Conservation (phyloP, 441 rosid species). For the Capsella rubella region DNA sequence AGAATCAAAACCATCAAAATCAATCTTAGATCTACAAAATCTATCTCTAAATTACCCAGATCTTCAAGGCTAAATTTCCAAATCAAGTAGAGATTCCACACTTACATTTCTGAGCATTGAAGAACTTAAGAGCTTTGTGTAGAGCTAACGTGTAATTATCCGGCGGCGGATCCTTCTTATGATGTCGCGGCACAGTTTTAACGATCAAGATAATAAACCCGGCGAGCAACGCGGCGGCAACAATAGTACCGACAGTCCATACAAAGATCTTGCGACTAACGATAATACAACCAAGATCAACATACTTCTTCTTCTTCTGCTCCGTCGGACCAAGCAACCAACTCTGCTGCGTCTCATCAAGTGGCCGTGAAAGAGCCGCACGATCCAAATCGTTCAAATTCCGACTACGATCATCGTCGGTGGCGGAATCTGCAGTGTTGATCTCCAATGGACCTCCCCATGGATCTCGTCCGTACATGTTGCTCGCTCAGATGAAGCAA, state of each 20-base stretch:
- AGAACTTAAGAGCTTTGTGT: conserved; percentile 89
- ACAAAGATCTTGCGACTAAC: conserved; percentile 93
- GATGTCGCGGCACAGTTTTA: conserved; percentile 72
- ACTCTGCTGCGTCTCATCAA: conserved; percentile 97
- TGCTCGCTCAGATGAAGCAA: conserved; percentile 9
- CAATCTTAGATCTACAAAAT: background rate
- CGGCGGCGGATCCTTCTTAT: conserved; percentile 41
- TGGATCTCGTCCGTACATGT: conserved; percentile 95
- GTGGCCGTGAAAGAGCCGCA: conserved; percentile 75
- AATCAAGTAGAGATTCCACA: background rate
- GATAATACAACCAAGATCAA: conserved; percentile 92
- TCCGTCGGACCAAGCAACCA: conserved; percentile 91
- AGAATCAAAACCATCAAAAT: conserved; percentile 5
- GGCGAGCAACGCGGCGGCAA: conserved; percentile 56
- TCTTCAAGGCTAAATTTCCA: background rate
- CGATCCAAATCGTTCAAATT: conserved; percentile 82
- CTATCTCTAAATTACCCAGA: background rate
- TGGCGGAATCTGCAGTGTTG: conserved; percentile 90
- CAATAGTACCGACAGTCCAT: conserved; percentile 76
- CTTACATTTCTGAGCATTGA: conserved; percentile 89
- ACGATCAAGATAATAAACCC: conserved; percentile 78
- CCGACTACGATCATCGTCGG: conserved; percentile 95
- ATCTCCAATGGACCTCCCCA: conserved; percentile 99
- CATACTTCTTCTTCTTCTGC: conserved; percentile 91
- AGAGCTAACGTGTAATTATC: conserved; percentile 91